A percentile compares a stretch with the other conserved stretches of the same genome.
Conservation (phyloP, 441 rosid species). For the Aleurites moluccanus region DNA sequence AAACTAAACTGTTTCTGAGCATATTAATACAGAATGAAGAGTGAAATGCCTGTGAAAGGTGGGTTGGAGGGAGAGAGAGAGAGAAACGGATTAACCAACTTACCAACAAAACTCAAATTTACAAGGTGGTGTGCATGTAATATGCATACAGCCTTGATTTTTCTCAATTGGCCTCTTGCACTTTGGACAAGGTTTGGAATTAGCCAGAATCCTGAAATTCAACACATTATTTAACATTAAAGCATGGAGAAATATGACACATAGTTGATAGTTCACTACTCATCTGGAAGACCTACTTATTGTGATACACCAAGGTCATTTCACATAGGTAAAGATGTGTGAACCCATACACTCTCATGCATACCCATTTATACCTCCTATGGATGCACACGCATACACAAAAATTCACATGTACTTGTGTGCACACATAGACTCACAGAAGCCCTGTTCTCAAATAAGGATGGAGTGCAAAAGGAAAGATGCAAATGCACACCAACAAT, state of each 20-base stretch:
- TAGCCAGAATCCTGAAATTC: slow-evolving; percentile 81
- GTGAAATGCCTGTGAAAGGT: neutral
- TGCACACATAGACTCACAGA: neutral
- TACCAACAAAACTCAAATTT: slow-evolving; percentile 99
- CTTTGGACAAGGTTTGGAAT: slow-evolving; percentile 98
- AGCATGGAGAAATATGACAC: neutral
- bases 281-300: slow-evolving; percentile 2
- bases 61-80: neutral
- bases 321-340: neutral
- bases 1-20: neutral
- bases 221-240: slow-evolving; percentile 10
- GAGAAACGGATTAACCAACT: slow-evolving; percentile 21
- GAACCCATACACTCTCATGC: neutral
- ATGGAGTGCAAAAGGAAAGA: neutral
- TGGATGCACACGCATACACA: neutral
- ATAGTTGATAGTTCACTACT: neutral
- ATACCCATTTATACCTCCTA: neutral
- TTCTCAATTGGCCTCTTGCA: slow-evolving; percentile 99
- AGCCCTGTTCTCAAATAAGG: neutral
- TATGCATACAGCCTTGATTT: slow-evolving; percentile 99
- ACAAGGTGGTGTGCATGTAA: slow-evolving; percentile 98
- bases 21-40: neutral
- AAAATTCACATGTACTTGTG: neutral
- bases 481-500: neutral
- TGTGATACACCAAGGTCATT: neutral